Evolutionary conservation across 257 asterid species (phyloP), one percentile per base, ranked within the genome.

Genomic region (Mitragyna speciosa): DNA sequence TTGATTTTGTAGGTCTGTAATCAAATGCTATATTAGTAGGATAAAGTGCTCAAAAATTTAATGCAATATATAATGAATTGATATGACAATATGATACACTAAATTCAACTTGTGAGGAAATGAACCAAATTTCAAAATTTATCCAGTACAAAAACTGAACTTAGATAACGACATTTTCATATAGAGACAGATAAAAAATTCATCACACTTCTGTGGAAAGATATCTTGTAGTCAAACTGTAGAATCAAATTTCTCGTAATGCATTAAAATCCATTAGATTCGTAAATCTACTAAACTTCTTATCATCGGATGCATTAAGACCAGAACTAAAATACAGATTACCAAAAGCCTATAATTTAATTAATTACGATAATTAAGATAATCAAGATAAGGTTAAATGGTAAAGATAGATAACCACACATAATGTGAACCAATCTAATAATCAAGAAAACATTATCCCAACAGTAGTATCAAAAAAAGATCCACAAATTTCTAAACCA

Each of bases 1-100:
- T 92, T 92, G 66, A 89, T 91, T 83, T 92, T 92, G 81, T 92
- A 92, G 36, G 97, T 88, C 97, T 92, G 85, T 56, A 74, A 68
- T 41, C 26, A 15, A 51, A 20, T 2, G 41, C 12, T 11, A 22
- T 16, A 70, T 78, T 22, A 64, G 66, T 48, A 20, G 1, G 41
- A n/a, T 70, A 43, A 45, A 1, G 0, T 41, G 28, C 11, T 45
- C 7, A n/a, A 45, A 15, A 22, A 69, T 22, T 41, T 22, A 39
- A 69, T 10, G 3, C 2, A 30, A 14, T 4, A 67, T 0, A 14
- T 33, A 17, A 12, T 1, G 0, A 31, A 65, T 65, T 30, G 22
- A 41, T 17, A 0, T 5, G 10, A 70, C 12, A 24, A 12, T 48
- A 67, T 33, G 20, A 19, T 24, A 45, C 16, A 4, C 12, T 24